Evolutionary conservation across 352 stramenopile species (phyloP).

Genomic region (Globisporangium polare): DNA sequence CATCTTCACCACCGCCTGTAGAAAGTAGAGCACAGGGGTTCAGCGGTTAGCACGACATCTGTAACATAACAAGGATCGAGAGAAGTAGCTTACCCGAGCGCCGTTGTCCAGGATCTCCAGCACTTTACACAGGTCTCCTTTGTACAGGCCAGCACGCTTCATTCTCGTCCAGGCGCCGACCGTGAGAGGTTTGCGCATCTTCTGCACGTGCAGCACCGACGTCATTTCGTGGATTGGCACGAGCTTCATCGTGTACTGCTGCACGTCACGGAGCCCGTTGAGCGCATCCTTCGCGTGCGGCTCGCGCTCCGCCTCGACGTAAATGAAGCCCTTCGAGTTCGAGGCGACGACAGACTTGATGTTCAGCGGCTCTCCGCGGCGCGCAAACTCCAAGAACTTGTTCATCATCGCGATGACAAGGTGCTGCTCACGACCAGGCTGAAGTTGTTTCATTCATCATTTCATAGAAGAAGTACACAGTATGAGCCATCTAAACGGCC

Average conservation of each 20-base stretch:
- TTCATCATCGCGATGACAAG: slow-evolving; percentile 88
- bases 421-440: slow-evolving; percentile 81
- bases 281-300: slow-evolving; percentile 82
- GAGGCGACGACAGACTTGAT: slow-evolving; percentile 86
- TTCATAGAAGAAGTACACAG: background rate
- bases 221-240: slow-evolving; percentile 90
- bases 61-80: background rate
- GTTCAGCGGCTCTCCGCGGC: slow-evolving; percentile 75
- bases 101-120: slow-evolving; percentile 86
- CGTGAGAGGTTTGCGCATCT: slow-evolving; percentile 75
- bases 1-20: slow-evolving; percentile 80
- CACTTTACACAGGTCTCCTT: slow-evolving; percentile 86
- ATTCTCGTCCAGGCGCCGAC: slow-evolving; percentile 79
- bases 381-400: slow-evolving; percentile 85
- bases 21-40: background rate
- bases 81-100: slow-evolving; percentile 36
- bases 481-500: background rate
- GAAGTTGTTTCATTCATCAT: slow-evolving; percentile 4
- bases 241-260: slow-evolving; percentile 88
- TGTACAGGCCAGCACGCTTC: slow-evolving; percentile 85
- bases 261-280: slow-evolving; percentile 79
- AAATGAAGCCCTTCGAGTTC: slow-evolving; percentile 89
- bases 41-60: background rate
- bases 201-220: slow-evolving; percentile 84
- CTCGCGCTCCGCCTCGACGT: slow-evolving; percentile 85